Conservation (phyloP, 352 stramenopile species). For the Globisporangium apiculatum region DNA sequence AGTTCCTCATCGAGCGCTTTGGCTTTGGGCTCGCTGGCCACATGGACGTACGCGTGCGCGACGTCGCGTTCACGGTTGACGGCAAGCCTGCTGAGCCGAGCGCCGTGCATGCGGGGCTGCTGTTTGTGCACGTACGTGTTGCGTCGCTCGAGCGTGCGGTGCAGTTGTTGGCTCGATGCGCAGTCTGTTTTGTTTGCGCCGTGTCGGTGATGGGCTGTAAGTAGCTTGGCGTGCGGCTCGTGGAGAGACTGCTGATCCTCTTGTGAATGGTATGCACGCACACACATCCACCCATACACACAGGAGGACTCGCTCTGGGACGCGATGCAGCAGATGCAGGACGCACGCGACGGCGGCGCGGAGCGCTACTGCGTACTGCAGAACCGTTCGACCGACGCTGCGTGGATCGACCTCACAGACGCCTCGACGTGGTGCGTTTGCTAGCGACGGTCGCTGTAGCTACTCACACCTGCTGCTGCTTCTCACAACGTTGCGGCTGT, state of each 20-base stretch:
- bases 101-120: conserved; percentile 27
- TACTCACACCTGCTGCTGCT: not conserved
- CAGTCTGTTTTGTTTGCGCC: no score
- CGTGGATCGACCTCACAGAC: conserved; percentile 59
- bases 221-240: no score
- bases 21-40: conserved; percentile 61
- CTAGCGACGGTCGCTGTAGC: not conserved
- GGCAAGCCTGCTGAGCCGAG: not conserved
- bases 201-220: no score
- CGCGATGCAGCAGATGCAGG: conserved; percentile 38
- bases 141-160: not conserved
- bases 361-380: conserved; percentile 34
- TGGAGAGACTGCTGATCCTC: not conserved
- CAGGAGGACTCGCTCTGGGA: conserved; percentile 56
- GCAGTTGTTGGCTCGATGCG: no score
- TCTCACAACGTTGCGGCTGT: not conserved
- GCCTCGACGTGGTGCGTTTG: conserved; percentile 30
- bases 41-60: conserved; percentile 64
- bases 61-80: conserved; percentile 25
- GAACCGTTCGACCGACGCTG: conserved; percentile 32
- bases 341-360: conserved; percentile 15
- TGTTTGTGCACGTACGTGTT: conserved; percentile 59
- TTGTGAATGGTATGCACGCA: no score
- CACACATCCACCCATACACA: not conserved
- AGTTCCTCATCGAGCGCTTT: conserved; percentile 90